These are phyloP conservation scores for Rhizopogon hawkerae DNA, from an alignment of 1,284 basidiomycete genomes.

Conservation along the genomic window DNA sequence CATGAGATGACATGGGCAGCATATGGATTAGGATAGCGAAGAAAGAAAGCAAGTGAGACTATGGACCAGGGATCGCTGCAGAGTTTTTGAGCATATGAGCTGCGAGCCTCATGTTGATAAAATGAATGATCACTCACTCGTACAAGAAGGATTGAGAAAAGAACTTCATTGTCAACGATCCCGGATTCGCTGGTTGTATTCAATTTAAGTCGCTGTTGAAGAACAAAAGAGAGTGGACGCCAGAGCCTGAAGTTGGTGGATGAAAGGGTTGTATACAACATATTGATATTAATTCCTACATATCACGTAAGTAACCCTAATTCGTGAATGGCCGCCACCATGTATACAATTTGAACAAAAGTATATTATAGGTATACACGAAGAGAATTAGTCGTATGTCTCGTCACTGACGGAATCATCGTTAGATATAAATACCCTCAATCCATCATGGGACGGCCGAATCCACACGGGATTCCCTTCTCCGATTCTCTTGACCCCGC, in stretches of 20 bases:
- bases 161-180: conserved; percentile 61
- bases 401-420: conserved; percentile 41
- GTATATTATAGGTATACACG: too few species aligned
- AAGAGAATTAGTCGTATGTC: conserved; percentile 28
- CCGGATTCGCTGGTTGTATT: conserved; percentile 13
- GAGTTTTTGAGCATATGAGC: background rate
- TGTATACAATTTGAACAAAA: too few species aligned
- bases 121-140: conserved; percentile 46
- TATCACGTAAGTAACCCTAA: background rate
- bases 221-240: background rate
- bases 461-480: conserved; percentile 48
- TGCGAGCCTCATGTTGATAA: background rate
- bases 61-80: conserved; percentile 83
- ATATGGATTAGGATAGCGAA: conserved; percentile 96
- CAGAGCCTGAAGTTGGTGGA: background rate
- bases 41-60: conserved; percentile 86
- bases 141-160: conserved; percentile 74
- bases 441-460: conserved; percentile 63
- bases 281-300: too few species aligned
- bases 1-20: conserved; percentile 91
- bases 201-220: conserved; percentile 1
- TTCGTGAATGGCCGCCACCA: background rate
- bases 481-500: conserved; percentile 38
- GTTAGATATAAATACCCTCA: conserved; percentile 40
- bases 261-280: background rate